Percentiles rank a stretch among this genome's conserved stretches.
These are phyloP conservation scores for Microstroma glucosiphilum DNA, from an alignment of 1,284 basidiomycete species.

Conservation along the genomic window DNA sequence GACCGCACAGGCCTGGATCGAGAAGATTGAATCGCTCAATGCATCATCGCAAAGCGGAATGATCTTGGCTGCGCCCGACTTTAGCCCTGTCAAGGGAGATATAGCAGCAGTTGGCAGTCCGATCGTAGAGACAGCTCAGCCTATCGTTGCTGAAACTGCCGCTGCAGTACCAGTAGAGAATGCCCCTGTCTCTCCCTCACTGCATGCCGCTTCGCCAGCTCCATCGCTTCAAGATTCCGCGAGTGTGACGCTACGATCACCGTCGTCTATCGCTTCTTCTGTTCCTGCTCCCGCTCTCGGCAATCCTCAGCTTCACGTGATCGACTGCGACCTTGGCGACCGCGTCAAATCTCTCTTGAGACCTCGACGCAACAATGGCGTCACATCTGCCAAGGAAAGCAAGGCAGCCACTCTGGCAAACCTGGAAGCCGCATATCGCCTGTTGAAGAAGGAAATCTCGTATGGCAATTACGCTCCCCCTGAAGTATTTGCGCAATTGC, in stretches of 20 bases:
- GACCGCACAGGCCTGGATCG: constrained; percentile 3
- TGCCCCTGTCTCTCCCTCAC: constrained; percentile 10
- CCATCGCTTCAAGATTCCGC: constrained; percentile 17
- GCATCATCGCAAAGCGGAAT: not conserved
- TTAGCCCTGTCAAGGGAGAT: not conserved
- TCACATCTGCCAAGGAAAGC: constrained; percentile 9
- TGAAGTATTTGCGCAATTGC: constrained; percentile 29
- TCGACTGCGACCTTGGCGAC: constrained; percentile 35
- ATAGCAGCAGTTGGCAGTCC: not conserved
- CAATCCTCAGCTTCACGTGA: constrained; percentile 30
- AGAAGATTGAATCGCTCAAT: not conserved
- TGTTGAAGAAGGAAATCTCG: constrained; percentile 20
- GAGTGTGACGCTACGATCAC: constrained; percentile 22
- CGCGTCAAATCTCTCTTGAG: constrained; percentile 10
- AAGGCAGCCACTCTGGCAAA: not conserved
- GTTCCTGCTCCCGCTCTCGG: constrained; percentile 9
- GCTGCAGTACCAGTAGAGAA: constrained; percentile 4
- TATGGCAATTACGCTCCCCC: constrained; percentile 33
- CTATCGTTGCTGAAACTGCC: constrained; percentile 10
- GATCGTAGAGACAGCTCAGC: not conserved
- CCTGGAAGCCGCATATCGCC: constrained; percentile 12
- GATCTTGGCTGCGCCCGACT: constrained; percentile 3
- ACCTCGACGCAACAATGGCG: constrained; percentile 16
- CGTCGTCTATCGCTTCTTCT: constrained; percentile 10
- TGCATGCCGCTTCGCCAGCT: constrained; percentile 14